Base-by-base conservation (phyloP, 495 filamentous ascomycete species). In the Neurospora sp. region DNA sequence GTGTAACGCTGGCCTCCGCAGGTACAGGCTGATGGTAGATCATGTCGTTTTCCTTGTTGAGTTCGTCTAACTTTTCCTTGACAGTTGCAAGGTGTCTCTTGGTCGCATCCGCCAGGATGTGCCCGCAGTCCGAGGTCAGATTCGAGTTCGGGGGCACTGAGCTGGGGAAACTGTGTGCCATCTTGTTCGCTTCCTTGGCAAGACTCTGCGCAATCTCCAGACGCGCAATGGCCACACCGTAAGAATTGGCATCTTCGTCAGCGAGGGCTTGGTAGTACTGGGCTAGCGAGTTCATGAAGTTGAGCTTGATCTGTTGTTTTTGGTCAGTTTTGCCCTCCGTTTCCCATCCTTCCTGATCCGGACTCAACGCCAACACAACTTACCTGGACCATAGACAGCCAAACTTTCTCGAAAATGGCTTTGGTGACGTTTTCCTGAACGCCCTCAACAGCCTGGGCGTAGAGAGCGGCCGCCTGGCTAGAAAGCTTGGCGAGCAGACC, bases 1-100 rank as follows among this genome's bases (percentile, higher is more conserved):
- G 85, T 9, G 91, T 84, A 16, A 99, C 85, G 59, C 88, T 88
- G 14, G 93, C 92, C 80, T 97, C 95, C 18, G 88, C 90, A 0
- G 96, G 95, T 20, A 99, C 90, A 0, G 89, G 89, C 74, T 98
- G 93, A 80, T 99, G 96, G 77, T 98, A 99, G 77, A 99, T 98
- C 79, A 95, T 97, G 78, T 99, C 96, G 79, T 99, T 99, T 80
- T 99, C 96, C 75, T 98, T 97, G 72, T 87, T 85, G 74, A 93
- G 86, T 71, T 92, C 89, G 12, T 83, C 82, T 35, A 97, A 84
- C 77, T 90, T 92, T 70, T 96, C 91, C 80, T 97, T 92, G 20
- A 97, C 90, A 44, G 89, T 91, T 0, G 89, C 84, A 12, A 92
- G 85, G 75, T 98, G 95, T 72, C 93, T 87, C 80, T 92, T 97